These are phyloP conservation scores for Chaetoscypha palmicola DNA, from an alignment of 2,329 filamentous ascomycete species.

Conservation along the genomic window DNA sequence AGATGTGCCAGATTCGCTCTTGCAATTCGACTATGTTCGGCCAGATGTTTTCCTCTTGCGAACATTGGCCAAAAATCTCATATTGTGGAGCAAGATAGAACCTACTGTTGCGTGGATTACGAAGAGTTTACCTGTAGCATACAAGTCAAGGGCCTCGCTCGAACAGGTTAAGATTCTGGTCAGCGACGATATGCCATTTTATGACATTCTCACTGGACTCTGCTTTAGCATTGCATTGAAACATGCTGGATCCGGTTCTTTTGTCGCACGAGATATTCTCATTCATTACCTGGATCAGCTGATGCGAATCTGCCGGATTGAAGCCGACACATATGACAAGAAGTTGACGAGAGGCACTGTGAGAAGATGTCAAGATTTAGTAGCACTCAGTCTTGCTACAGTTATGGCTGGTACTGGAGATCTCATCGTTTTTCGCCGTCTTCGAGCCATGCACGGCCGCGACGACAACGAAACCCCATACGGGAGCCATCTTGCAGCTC, in stretches of 20 bases:
- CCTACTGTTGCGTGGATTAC: slow-evolving; percentile 70
- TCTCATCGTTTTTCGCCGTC: slow-evolving; percentile 71
- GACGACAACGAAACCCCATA: slow-evolving; percentile 80
- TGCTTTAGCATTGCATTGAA: slow-evolving; percentile 73
- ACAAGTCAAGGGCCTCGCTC: slow-evolving; percentile 56
- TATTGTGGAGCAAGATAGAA: slow-evolving; percentile 82
- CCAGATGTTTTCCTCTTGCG: slow-evolving; percentile 88
- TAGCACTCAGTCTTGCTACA: slow-evolving; percentile 74
- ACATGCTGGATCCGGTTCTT: slow-evolving; percentile 65
- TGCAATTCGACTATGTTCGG: slow-evolving; percentile 92
- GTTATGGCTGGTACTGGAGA: slow-evolving; percentile 98
- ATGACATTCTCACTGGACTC: slow-evolving; percentile 83
- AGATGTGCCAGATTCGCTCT: slow-evolving; percentile 79
- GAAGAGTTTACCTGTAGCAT: slow-evolving; percentile 63
- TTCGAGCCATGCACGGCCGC: slow-evolving; percentile 82
- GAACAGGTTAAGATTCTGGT: slow-evolving; percentile 54
- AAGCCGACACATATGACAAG: slow-evolving; percentile 60
- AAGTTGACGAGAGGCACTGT: slow-evolving; percentile 77
- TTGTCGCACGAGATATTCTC: slow-evolving; percentile 69
- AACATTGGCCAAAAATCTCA: slow-evolving; percentile 82
- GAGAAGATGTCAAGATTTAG: slow-evolving; percentile 82
- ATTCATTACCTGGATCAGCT: slow-evolving; percentile 82
- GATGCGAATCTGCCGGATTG: slow-evolving; percentile 65
- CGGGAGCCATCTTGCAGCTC: slow-evolving; percentile 86
- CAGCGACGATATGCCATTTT: slow-evolving; percentile 83